These are phyloP conservation scores for Mrakia frigida DNA, from an alignment of 768 basidiomycete species.

Conservation along the genomic window DNA sequence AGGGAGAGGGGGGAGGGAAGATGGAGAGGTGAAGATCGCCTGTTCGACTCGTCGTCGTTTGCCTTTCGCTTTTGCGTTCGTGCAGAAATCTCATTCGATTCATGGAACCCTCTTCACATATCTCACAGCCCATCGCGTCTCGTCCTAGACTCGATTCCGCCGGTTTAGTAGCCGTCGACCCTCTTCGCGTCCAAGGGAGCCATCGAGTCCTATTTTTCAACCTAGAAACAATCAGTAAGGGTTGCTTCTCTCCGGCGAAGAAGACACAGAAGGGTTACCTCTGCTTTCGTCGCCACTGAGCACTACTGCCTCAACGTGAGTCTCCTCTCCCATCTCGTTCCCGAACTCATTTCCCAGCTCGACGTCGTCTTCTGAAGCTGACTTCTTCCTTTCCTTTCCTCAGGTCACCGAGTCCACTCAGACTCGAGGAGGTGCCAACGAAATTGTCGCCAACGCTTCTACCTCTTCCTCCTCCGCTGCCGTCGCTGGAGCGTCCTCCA, in stretches of 20 bases:
- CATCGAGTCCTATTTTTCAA: not conserved
- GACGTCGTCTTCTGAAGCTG: not conserved
- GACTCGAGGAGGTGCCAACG: not conserved
- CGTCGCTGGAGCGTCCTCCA: not conserved
- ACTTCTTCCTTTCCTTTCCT: not conserved
- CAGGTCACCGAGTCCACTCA: conserved; percentile 4
- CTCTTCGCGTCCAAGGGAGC: not conserved
- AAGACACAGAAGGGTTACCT: not conserved
- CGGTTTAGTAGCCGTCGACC: not conserved
- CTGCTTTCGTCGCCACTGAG: not conserved
- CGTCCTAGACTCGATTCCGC: too few relatives aligned
- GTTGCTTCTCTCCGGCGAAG: not conserved
- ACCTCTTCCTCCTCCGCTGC: not conserved
- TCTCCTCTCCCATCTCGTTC: not conserved
- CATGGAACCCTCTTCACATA: too few relatives aligned
- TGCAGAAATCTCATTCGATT: too few relatives aligned
- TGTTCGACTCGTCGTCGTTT: too few relatives aligned
- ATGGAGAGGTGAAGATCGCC: too few relatives aligned
- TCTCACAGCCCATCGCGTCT: too few relatives aligned
- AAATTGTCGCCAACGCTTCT: not conserved
- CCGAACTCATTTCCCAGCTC: too few relatives aligned
- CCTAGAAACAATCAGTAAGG: not conserved
- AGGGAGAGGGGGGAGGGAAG: too few relatives aligned
- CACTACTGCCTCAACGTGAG: not conserved
- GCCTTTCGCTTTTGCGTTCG: too few relatives aligned